Evolutionary conservation across 768 basidiomycete genomes (phyloP).

Genomic region (Termitomyces heimii): DNA sequence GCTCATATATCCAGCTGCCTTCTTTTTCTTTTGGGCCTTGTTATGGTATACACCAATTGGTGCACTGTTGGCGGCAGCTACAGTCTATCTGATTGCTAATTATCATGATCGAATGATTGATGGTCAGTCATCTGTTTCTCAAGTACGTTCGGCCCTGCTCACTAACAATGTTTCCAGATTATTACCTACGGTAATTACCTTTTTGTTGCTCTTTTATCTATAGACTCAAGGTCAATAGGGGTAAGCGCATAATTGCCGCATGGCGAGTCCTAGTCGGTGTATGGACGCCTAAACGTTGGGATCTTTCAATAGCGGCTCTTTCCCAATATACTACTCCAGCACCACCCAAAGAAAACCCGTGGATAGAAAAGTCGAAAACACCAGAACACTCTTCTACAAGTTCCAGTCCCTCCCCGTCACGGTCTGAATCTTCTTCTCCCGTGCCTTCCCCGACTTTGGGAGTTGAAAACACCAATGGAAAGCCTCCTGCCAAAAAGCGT

Average conservation of each 20-base stretch:
- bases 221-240: conserved; percentile 38
- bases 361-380: conserved; percentile 49
- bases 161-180: conserved; percentile 34
- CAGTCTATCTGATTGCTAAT: conserved; percentile 71
- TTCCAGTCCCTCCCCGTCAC: conserved; percentile 12
- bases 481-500: conserved; percentile 35
- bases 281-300: conserved; percentile 84
- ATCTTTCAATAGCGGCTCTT: conserved; percentile 70
- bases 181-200: conserved; percentile 66
- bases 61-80: conserved; percentile 59
- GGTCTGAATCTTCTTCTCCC: conserved; percentile 14
- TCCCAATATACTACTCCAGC: conserved; percentile 65
- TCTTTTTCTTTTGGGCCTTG: conserved; percentile 82
- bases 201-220: conserved; percentile 2
- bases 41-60: conserved; percentile 73
- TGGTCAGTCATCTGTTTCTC: conserved; percentile 41
- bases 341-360: conserved; percentile 63
- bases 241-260: conserved; percentile 84
- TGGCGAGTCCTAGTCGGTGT: conserved; percentile 96
- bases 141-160: conserved; percentile 14
- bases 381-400: conserved; percentile 15
- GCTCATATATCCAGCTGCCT: conserved; percentile 75
- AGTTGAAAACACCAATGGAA: conserved; percentile 19
- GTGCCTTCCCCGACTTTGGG: conserved; percentile 11
- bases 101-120: conserved; percentile 88